phyloP scores from a whole-genome alignment of 2,329 filamentous ascomycete species.

The Alternaria brassicicola region DNA sequence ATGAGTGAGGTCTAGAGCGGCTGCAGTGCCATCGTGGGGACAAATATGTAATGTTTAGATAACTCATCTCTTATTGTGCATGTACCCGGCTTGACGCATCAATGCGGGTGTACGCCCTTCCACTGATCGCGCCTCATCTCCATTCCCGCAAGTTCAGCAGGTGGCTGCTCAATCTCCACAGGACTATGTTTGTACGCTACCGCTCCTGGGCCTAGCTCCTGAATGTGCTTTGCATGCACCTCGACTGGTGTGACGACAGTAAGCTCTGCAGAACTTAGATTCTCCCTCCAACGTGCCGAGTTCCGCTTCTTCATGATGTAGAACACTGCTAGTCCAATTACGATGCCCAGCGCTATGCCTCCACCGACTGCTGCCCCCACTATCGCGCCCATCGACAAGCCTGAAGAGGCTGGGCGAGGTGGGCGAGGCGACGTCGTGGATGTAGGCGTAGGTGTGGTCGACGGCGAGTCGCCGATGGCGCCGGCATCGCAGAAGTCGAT shows the following conservation, averaged over 20 bases:
- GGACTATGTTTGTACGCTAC: constrained; percentile 5
- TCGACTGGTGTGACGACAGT: neutral
- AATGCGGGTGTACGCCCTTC: neutral
- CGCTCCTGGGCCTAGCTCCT: constrained; percentile 4
- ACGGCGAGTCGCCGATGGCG: neutral
- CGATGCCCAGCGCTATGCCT: neutral
- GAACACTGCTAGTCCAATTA: constrained; percentile 2
- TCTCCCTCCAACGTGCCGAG: neutral
- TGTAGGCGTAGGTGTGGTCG: neutral
- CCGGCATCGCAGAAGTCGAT: constrained; percentile 11
- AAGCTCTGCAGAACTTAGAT: neutral
- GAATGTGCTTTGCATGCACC: constrained; percentile 5
- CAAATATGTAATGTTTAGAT: neutral
- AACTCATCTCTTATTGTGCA: neutral
- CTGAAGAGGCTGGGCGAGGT: neutral
- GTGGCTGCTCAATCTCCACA: constrained; percentile 8
- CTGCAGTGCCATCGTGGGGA: no score
- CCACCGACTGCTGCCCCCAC: constrained; percentile 8
- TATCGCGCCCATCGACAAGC: constrained; percentile 5
- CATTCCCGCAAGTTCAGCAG: constrained; percentile 3
- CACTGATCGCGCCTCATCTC: neutral
- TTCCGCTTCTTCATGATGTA: constrained; percentile 2
- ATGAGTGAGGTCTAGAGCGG: no score
- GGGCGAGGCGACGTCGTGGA: neutral
- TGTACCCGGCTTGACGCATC: neutral